Conservation (phyloP, 2,329 filamentous ascomycete species). For the Clarireedia homoeocarpa region DNA sequence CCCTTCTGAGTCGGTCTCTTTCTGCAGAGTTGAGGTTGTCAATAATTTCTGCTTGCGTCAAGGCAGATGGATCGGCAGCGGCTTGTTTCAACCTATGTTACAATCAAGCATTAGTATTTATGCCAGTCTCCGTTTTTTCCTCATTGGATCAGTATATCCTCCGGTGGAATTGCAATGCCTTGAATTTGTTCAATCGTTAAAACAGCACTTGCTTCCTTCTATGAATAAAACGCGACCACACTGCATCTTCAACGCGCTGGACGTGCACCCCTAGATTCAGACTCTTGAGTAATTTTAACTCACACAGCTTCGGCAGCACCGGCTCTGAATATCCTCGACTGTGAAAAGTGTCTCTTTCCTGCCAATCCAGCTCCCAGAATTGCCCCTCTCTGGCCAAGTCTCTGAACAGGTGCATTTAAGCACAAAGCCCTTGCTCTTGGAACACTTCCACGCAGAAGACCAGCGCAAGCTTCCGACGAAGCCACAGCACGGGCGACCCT, state of each 20-base stretch:
- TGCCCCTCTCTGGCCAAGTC: constrained; percentile 11
- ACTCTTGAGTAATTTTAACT: constrained; percentile 9
- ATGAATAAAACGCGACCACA: background rate
- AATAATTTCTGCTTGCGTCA: constrained; percentile 25
- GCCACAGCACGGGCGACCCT: constrained; percentile 24
- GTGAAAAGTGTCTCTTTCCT: constrained; percentile 25
- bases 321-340: constrained; percentile 19
- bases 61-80: constrained; percentile 20
- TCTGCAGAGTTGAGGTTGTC: constrained; percentile 51
- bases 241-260: background rate
- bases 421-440: constrained; percentile 24
- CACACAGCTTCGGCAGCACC: constrained; percentile 26
- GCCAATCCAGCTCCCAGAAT: constrained; percentile 11
- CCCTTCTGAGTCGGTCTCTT: constrained; percentile 65
- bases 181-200: background rate
- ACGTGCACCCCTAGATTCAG: background rate
- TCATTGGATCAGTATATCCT: background rate
- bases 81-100: constrained; percentile 23
- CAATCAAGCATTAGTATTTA: constrained; percentile 6
- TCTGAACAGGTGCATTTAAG: constrained; percentile 22
- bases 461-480: constrained; percentile 20
- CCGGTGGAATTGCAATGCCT: background rate
- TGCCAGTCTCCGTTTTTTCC: background rate
- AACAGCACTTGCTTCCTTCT: background rate
- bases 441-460: constrained; percentile 16